Percentiles rank a stretch among this genome's conserved stretches.
Conservation (phyloP, 192 early-diverging fungal genomes). For the Coemansia guatemalensis region DNA sequence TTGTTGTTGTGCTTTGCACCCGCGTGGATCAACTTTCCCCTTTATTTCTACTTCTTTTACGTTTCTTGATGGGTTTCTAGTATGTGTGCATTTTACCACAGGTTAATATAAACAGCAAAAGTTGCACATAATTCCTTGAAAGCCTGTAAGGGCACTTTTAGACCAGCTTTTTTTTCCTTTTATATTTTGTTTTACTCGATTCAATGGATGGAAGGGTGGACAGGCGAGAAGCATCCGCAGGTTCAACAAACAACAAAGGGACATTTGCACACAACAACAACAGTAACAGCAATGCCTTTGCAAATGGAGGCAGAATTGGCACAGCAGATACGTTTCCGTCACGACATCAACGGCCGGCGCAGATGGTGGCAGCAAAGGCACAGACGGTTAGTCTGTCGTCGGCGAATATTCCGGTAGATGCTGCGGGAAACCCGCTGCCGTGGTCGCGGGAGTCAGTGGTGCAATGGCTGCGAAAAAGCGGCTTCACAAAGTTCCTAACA, state of each 20-base stretch:
- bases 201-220: background rate
- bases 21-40: background rate
- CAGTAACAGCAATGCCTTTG: background rate
- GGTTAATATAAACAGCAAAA: background rate
- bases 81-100: conserved; percentile 2
- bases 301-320: conserved; percentile 23
- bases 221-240: background rate
- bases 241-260: conserved; percentile 1
- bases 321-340: conserved; percentile 9
- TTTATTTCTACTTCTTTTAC: conserved; percentile 1
- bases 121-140: background rate
- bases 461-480: conserved; percentile 36
- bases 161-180: too few species aligned
- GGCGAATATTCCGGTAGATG: conserved; percentile 36
- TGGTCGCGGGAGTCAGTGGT: conserved; percentile 48
- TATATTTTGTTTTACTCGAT: background rate
- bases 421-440: conserved; percentile 35
- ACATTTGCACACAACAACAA: background rate
- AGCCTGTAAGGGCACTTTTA: too few species aligned
- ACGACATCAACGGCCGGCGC: conserved; percentile 10
- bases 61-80: background rate
- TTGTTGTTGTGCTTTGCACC: background rate
- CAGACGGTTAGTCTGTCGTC: conserved; percentile 29
- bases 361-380: conserved; percentile 6
- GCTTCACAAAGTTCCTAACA: conserved; percentile 44